Evolutionary conservation across 345 rosid species (phyloP).

Genomic region (Tarenaya hassleriana): DNA sequence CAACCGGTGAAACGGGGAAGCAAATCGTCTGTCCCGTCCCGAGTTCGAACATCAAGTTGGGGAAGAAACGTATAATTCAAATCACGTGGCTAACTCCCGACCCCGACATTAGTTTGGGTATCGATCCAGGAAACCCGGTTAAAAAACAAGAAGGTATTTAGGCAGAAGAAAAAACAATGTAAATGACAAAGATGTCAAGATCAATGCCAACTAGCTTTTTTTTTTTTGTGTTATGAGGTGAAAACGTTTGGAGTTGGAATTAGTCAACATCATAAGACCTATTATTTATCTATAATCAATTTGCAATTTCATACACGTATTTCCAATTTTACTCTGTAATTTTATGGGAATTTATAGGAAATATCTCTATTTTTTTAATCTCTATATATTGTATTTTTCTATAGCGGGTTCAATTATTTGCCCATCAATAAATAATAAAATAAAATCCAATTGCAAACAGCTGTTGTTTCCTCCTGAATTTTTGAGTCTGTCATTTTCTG

Average conservation of each 20-base stretch:
- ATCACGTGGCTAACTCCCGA: too few species aligned
- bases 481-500: constrained; percentile 24
- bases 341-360: too few species aligned
- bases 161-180: background rate
- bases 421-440: constrained; percentile 5
- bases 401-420: constrained; percentile 27
- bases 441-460: constrained; percentile 24
- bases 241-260: constrained; percentile 23
- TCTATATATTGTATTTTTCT: too few species aligned
- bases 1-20: too few species aligned
- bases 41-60: too few species aligned
- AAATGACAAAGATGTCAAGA: constrained; percentile 21
- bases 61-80: too few species aligned
- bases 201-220: constrained; percentile 27
- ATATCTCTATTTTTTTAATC: too few species aligned
- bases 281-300: constrained; percentile 2
- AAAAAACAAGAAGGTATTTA: too few species aligned
- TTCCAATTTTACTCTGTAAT: background rate
- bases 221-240: too few species aligned
- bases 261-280: constrained; percentile 21
- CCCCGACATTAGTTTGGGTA: too few species aligned
- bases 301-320: constrained; percentile 20
- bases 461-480: constrained; percentile 19
- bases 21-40: too few species aligned
- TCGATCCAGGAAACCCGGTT: too few species aligned